These are phyloP conservation scores for Paraconiothyrium brasiliense DNA, from an alignment of 2,329 filamentous ascomycete genomes.

Conservation along the genomic window DNA sequence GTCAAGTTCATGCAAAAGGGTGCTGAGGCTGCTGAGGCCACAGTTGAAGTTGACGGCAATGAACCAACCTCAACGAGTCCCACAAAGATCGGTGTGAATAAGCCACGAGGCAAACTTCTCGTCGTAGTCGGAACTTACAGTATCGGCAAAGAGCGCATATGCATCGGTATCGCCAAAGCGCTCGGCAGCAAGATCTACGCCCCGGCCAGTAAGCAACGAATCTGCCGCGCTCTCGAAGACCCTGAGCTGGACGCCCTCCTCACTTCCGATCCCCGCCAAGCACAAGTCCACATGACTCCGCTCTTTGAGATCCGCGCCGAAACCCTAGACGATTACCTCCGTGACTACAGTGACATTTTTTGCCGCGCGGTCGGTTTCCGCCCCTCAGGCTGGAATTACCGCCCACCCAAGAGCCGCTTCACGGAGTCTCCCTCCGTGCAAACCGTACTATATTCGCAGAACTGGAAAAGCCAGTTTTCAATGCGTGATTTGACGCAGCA, in stretches of 20 bases:
- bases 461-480: slow-evolving; percentile 80
- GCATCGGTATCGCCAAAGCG: slow-evolving; percentile 87
- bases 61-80: slow-evolving; percentile 29
- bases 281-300: slow-evolving; percentile 97
- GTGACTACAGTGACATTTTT: slow-evolving; percentile 81
- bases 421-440: slow-evolving; percentile 70
- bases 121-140: slow-evolving; percentile 97
- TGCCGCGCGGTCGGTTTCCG: slow-evolving; percentile 88
- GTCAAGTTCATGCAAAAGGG: slow-evolving; percentile 67
- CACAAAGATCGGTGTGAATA: slow-evolving; percentile 34
- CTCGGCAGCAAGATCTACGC: slow-evolving; percentile 91
- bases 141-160: slow-evolving; percentile 97
- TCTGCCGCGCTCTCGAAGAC: slow-evolving; percentile 86
- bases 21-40: slow-evolving; percentile 50
- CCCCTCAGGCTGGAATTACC: slow-evolving; percentile 94
- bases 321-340: slow-evolving; percentile 88
- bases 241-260: slow-evolving; percentile 79
- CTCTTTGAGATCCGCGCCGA: slow-evolving; percentile 93
- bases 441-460: slow-evolving; percentile 70
- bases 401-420: slow-evolving; percentile 71
- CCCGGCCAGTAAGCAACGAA: slow-evolving; percentile 80
- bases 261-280: slow-evolving; percentile 81
- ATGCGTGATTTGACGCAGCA: slow-evolving; percentile 80
- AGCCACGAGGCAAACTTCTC: slow-evolving; percentile 73
- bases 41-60: slow-evolving; percentile 45